phyloP scores from a whole-genome alignment of 768 basidiomycete species.

The Mrakia frigida region DNA sequence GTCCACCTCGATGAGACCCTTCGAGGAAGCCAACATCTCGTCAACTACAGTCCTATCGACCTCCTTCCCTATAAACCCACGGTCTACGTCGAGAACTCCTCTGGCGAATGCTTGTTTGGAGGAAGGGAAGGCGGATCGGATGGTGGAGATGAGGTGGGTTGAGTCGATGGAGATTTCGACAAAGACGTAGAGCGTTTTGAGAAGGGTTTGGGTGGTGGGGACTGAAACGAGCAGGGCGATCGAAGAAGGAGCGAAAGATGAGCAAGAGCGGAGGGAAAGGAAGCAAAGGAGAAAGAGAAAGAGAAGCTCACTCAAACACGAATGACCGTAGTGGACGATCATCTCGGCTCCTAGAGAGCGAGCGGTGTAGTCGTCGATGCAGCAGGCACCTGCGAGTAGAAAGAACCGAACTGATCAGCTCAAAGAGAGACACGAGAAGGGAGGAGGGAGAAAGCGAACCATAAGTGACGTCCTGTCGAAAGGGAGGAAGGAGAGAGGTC shows the following conservation, averaged over 20 bases:
- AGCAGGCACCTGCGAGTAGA: constrained; percentile 63
- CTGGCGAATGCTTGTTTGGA: constrained; percentile 63
- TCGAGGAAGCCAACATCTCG: not conserved
- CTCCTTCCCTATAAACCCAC: not conserved
- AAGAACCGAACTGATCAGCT: not conserved
- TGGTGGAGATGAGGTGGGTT: constrained; percentile 69
- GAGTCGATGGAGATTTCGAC: constrained; percentile 95
- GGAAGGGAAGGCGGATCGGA: constrained; percentile 83
- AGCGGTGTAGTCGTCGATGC: constrained; percentile 96
- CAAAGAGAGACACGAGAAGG: not conserved
- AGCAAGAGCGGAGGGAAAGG: not conserved
- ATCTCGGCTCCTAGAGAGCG: constrained; percentile 94
- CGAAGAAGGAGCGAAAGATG: not conserved
- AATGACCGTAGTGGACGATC: constrained; percentile 97
- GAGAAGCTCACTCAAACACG: constrained; percentile 76
- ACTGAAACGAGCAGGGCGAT: constrained; percentile 50
- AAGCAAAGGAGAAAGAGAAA: constrained; percentile 15
- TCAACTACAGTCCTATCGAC: constrained; percentile 19
- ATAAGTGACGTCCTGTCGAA: constrained; percentile 30
- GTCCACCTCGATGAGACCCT: constrained; percentile 18
- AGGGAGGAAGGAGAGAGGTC: not conserved
- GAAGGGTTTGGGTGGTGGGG: constrained; percentile 85
- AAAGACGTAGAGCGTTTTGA: constrained; percentile 95
- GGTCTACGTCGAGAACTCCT: constrained; percentile 49
- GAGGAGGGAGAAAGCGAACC: not conserved